Evolutionary conservation across 306 rosid genomes (phyloP).

Genomic region (Prunus padus): DNA sequence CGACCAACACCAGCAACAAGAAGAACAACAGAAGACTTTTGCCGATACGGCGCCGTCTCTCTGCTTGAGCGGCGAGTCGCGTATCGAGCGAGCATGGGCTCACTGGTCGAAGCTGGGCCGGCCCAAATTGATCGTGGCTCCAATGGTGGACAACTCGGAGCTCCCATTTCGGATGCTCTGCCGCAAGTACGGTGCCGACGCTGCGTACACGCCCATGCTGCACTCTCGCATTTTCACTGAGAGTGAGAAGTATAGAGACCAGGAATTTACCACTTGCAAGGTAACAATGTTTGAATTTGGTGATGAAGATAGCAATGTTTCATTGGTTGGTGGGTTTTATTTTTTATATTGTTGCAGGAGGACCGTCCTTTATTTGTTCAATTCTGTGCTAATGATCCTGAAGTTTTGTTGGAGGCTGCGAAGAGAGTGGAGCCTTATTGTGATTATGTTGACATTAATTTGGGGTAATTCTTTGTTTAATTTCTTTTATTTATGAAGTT

Average conservation of each 20-base stretch:
- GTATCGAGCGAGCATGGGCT: slow-evolving; percentile 74
- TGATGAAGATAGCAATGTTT: neutral
- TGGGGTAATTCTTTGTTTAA: slow-evolving; percentile 56
- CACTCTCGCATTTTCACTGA: slow-evolving; percentile 59
- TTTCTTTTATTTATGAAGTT: neutral
- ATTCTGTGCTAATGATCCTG: slow-evolving; percentile 93
- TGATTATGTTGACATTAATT: slow-evolving; percentile 90
- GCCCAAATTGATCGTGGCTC: slow-evolving; percentile 84
- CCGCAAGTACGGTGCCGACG: slow-evolving; percentile 79
- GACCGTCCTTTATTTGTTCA: slow-evolving; percentile 93
- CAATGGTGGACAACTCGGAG: slow-evolving; percentile 97
- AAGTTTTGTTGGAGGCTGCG: slow-evolving; percentile 74
- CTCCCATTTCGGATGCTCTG: slow-evolving; percentile 88
- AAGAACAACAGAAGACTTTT: neutral
- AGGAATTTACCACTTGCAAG: slow-evolving; percentile 90
- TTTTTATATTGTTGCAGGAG: slow-evolving; percentile 37
- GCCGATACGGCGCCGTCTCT: slow-evolving; percentile 20
- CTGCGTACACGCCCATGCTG: slow-evolving; percentile 60
- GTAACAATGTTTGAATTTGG: slow-evolving; percentile 15
- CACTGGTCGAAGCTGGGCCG: slow-evolving; percentile 82
- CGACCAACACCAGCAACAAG: slow-evolving; percentile 18
- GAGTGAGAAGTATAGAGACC: slow-evolving; percentile 75
- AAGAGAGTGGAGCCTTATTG: slow-evolving; percentile 71
- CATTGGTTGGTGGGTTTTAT: neutral
- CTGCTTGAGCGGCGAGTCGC: slow-evolving; percentile 49